These are phyloP conservation scores for Talinum fruticosum DNA, from an alignment of 148 eudicot species.

Conservation along the genomic window DNA sequence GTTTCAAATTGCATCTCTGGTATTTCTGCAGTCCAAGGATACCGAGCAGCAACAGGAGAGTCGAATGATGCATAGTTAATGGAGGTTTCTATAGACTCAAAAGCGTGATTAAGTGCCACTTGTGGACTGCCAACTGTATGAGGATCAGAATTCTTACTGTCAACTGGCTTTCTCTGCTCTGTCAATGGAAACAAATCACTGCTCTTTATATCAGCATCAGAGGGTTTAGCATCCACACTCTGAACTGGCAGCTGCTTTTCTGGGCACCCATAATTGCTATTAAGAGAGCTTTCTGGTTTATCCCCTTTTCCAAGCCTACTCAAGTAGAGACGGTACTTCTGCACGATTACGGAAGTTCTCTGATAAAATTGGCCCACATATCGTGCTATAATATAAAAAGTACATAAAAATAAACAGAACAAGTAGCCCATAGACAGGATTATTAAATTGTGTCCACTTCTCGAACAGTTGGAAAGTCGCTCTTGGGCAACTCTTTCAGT, in stretches of 20 bases:
- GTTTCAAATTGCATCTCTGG: slow-evolving; percentile 46
- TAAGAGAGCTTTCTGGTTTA: slow-evolving; percentile 43
- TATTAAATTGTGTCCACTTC: background rate
- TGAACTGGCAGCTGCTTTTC: slow-evolving; percentile 29
- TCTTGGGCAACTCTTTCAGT: background rate
- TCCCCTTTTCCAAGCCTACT: slow-evolving; percentile 66
- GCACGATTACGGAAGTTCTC: slow-evolving; percentile 35
- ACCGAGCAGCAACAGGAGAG: slow-evolving; percentile 23
- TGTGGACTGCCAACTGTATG: slow-evolving; percentile 38
- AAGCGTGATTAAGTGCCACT: slow-evolving; percentile 33
- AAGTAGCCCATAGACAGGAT: background rate
- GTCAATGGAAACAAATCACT: slow-evolving; percentile 32
- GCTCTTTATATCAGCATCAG: slow-evolving; percentile 35
- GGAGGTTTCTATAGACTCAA: slow-evolving; percentile 35
- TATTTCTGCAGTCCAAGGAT: slow-evolving; percentile 42
- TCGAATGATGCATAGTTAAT: slow-evolving; percentile 35
- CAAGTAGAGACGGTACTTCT: slow-evolving; percentile 93
- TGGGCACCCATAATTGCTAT: slow-evolving; percentile 27
- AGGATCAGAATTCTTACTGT: slow-evolving; percentile 33
- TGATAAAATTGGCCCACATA: slow-evolving; percentile 1
- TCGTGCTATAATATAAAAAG: background rate
- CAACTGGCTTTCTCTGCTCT: slow-evolving; percentile 16
- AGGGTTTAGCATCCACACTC: slow-evolving; percentile 32
- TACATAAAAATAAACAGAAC: background rate
- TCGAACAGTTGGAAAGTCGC: background rate